A percentile compares a stretch with the other conserved stretches of the same genome.
phyloP scores from a whole-genome alignment of 177 flowering plant species.

The Vitis hybrid region DNA sequence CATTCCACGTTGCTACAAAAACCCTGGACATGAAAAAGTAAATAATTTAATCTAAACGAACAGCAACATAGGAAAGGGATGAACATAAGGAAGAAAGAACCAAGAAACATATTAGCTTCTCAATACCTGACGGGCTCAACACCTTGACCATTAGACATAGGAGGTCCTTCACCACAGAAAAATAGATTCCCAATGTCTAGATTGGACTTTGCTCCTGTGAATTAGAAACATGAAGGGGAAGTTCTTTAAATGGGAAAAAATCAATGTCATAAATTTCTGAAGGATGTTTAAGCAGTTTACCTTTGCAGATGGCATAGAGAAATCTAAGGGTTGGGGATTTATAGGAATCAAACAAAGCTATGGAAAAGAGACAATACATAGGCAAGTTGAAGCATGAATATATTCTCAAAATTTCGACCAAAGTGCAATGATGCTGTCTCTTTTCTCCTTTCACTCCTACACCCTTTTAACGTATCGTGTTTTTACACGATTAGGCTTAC shows the following conservation, averaged over 20 bases:
- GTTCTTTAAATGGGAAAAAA: neutral
- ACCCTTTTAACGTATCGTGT: neutral
- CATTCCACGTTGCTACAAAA: slow-evolving; percentile 86
- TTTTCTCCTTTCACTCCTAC: neutral
- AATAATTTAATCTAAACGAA: neutral
- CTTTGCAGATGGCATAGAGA: too few species aligned
- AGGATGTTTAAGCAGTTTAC: too few species aligned
- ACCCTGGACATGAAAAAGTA: slow-evolving; percentile 31
- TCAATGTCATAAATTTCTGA: too few species aligned
- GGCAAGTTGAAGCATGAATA: slow-evolving; percentile 18
- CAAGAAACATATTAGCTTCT: neutral
- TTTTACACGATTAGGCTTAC: neutral
- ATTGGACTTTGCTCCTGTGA: slow-evolving; percentile 26
- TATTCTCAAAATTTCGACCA: slow-evolving; percentile 20
- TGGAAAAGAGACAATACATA: neutral
- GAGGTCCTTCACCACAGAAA: neutral
- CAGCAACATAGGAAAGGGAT: neutral
- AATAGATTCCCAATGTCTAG: slow-evolving; percentile 8
- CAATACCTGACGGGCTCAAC: slow-evolving; percentile 29
- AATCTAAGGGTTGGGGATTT: too few species aligned
- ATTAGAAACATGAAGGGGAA: slow-evolving; percentile 2
- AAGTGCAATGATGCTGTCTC: slow-evolving; percentile 2
- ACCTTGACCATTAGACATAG: slow-evolving; percentile 14
- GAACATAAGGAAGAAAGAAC: neutral
- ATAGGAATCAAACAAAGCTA: neutral